Percentiles rank a stretch among this genome's conserved stretches.
Evolutionary conservation across 2,329 filamentous ascomycete genomes (phyloP).

Genomic region (Beauveria rudraprayagi): DNA sequence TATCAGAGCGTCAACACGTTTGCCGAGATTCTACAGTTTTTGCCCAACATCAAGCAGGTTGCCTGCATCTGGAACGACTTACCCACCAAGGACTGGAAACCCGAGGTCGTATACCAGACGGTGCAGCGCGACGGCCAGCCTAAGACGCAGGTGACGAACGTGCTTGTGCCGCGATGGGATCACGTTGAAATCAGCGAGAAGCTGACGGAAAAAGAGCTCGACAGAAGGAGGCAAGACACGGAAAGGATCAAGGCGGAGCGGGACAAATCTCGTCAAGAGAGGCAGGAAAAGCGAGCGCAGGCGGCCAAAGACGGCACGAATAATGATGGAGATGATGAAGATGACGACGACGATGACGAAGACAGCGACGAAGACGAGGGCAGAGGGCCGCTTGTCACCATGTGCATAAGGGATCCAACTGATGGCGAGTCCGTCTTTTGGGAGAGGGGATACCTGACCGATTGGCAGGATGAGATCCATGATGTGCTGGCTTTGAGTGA

Average conservation of each 20-base stretch:
- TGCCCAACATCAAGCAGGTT: conserved; percentile 16
- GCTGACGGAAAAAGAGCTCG: not conserved
- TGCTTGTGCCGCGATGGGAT: conserved; percentile 6
- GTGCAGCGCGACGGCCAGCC: not conserved
- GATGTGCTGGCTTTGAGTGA: not conserved
- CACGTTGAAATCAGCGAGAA: not conserved
- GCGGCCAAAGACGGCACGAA: not conserved
- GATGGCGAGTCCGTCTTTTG: conserved; percentile 6
- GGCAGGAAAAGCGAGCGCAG: not conserved
- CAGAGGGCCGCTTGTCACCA: conserved; percentile 11
- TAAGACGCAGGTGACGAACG: not conserved
- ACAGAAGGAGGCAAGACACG: not conserved
- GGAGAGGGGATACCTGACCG: conserved; percentile 14
- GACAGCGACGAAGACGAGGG: conserved; percentile 6
- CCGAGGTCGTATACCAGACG: not conserved
- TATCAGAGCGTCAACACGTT: conserved; percentile 19
- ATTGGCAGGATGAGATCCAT: conserved; percentile 15
- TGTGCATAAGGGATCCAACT: conserved; percentile 9
- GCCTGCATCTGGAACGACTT: conserved; percentile 19
- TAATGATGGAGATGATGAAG: not conserved
- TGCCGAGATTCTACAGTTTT: conserved; percentile 6
- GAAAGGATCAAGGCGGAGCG: conserved; percentile 4
- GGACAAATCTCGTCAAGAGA: not conserved
- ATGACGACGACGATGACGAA: conserved; percentile 4
- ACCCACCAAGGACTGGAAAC: conserved; percentile 9